These are phyloP conservation scores for Oryza coarctata DNA, from an alignment of 176 grass and related monocot genomes.

Conservation along the genomic window DNA sequence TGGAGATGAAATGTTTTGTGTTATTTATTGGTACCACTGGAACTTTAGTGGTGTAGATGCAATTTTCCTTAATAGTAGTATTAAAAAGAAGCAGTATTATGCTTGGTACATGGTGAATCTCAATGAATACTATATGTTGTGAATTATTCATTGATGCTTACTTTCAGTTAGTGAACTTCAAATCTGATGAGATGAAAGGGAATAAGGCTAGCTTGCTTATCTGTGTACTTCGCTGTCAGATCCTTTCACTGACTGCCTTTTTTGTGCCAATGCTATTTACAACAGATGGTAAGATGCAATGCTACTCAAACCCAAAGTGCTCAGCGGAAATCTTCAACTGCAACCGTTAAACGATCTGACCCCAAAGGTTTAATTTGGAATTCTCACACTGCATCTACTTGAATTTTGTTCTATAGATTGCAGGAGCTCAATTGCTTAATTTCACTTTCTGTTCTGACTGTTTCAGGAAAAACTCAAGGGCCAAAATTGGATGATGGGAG, in stretches of 20 bases:
- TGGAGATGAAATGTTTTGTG: background rate
- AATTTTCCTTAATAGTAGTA: background rate
- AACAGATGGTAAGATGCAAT: slow-evolving; percentile 42
- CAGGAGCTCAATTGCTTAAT: background rate
- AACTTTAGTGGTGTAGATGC: background rate
- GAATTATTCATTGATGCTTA: slow-evolving; percentile 8
- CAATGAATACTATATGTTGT: background rate
- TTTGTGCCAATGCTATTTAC: background rate
- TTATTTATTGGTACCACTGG: background rate
- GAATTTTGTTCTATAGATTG: background rate
- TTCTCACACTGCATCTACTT: background rate
- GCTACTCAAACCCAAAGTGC: slow-evolving; percentile 56
- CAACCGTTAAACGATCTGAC: slow-evolving; percentile 47
- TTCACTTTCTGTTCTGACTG: background rate
- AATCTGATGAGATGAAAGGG: background rate
- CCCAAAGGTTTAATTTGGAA: slow-evolving; percentile 37
- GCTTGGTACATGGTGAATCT: background rate
- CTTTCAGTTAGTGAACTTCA: background rate
- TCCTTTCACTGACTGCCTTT: slow-evolving; percentile 5
- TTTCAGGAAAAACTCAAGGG: slow-evolving; percentile 42
- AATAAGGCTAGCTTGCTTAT: slow-evolving; percentile 1
- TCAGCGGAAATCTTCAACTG: slow-evolving; percentile 54
- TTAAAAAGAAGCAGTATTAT: background rate
- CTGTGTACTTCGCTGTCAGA: background rate
- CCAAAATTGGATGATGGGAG: slow-evolving; percentile 53